phyloP scores from a whole-genome alignment of 768 basidiomycete species.

The Lyophyllum shimeji region DNA sequence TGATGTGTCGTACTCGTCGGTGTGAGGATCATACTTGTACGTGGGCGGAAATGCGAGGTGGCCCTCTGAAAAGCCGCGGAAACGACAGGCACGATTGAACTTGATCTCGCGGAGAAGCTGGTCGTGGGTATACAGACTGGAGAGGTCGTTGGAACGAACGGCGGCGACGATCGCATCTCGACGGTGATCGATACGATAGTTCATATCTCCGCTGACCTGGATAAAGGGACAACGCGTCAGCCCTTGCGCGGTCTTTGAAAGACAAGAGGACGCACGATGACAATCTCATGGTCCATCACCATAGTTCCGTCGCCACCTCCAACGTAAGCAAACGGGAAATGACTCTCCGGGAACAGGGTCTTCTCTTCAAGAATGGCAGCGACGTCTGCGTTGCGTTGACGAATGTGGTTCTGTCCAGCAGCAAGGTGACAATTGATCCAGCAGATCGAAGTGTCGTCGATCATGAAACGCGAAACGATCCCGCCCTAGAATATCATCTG shows the following conservation, averaged over 20 bases:
- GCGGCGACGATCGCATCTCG: constrained; percentile 78
- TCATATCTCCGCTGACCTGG: constrained; percentile 90
- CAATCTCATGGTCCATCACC: constrained; percentile 93
- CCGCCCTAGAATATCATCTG: constrained; percentile 58
- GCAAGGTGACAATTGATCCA: constrained; percentile 97
- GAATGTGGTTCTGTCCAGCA: constrained; percentile 85
- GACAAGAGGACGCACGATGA: constrained; percentile 62
- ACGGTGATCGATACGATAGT: constrained; percentile 95
- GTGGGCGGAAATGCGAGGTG: constrained; percentile 84
- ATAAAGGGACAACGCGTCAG: neutral
- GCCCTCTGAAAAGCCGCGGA: constrained; percentile 82
- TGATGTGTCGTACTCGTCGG: constrained; percentile 81
- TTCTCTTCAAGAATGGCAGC: constrained; percentile 86
- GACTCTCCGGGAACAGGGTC: constrained; percentile 56
- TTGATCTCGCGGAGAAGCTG: constrained; percentile 90
- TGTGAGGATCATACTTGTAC: constrained; percentile 89
- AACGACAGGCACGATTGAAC: constrained; percentile 81
- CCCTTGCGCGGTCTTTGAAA: neutral
- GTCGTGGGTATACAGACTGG: constrained; percentile 70
- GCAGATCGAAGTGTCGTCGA: constrained; percentile 92
- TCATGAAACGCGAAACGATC: constrained; percentile 83
- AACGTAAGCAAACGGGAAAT: constrained; percentile 67
- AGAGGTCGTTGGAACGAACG: constrained; percentile 65
- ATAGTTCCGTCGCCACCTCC: constrained; percentile 93
- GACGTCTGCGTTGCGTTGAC: constrained; percentile 84